phyloP scores from a whole-genome alignment of 495 filamentous ascomycete genomes.

The Acidiella bohemica region DNA sequence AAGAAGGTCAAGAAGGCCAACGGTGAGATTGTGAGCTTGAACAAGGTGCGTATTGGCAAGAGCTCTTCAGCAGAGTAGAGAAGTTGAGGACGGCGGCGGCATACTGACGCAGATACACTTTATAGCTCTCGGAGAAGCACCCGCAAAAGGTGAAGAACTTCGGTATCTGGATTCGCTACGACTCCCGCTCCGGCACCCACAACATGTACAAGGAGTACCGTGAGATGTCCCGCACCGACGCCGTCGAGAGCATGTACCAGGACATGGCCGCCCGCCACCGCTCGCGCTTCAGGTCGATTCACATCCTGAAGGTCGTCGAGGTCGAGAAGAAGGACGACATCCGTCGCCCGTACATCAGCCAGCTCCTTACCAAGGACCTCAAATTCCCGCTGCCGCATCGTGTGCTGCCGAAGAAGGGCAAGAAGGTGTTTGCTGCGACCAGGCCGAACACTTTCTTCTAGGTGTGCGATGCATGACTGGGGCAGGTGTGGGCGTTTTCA shows the following conservation, averaged over 20 bases:
- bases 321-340: slow-evolving; percentile 82
- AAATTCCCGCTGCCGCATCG: slow-evolving; percentile 98
- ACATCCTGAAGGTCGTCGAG: slow-evolving; percentile 97
- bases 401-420: slow-evolving; percentile 58
- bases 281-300: slow-evolving; percentile 90
- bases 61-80: background rate
- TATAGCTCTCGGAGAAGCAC: too few species aligned
- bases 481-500: too few species aligned
- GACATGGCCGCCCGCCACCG: slow-evolving; percentile 99
- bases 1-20: slow-evolving; percentile 99
- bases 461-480: slow-evolving; percentile 9
- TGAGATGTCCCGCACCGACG: slow-evolving; percentile 87
- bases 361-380: slow-evolving; percentile 86
- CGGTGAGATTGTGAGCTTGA: slow-evolving; percentile 94
- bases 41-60: slow-evolving; percentile 54
- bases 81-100: background rate
- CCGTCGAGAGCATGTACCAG: slow-evolving; percentile 94
- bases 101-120: slow-evolving; percentile 55
- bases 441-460: slow-evolving; percentile 76
- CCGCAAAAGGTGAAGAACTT: slow-evolving; percentile 99
- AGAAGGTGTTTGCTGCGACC: slow-evolving; percentile 81
- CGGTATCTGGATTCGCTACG: slow-evolving; percentile 99
- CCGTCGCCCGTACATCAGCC: slow-evolving; percentile 97
- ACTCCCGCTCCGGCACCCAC: slow-evolving; percentile 98
- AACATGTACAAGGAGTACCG: slow-evolving; percentile 99